phyloP scores from a whole-genome alignment of 2,329 filamentous ascomycete species.

The Fusarium guadeloupense region DNA sequence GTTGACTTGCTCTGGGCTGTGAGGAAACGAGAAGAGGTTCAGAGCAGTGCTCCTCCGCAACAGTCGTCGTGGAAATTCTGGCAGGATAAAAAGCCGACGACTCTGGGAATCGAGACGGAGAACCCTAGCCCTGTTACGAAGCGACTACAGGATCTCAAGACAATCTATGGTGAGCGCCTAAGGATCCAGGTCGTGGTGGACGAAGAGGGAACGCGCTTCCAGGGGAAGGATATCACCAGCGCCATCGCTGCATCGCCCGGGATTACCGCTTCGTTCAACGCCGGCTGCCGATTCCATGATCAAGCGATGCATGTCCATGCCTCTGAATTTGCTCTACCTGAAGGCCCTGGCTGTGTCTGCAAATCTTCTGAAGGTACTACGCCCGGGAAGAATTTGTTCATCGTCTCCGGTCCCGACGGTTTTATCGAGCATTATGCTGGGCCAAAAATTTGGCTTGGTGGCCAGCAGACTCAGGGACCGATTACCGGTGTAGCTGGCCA shows the following conservation, averaged over 20 bases:
- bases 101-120: conserved; percentile 35
- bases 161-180: conserved; percentile 63
- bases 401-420: conserved; percentile 90
- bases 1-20: conserved; percentile 87
- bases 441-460: conserved; percentile 76
- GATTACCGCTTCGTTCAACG: conserved; percentile 4
- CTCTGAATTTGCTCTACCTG: conserved; percentile 46
- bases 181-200: conserved; percentile 82
- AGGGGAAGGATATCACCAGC: conserved; percentile 57
- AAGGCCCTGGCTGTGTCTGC: conserved; percentile 42
- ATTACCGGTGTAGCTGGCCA: conserved; percentile 73
- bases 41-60: conserved; percentile 25
- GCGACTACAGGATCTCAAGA: conserved; percentile 71
- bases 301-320: conserved; percentile 43
- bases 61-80: conserved; percentile 43
- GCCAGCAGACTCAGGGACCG: conserved; percentile 77
- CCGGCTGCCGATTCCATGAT: conserved; percentile 46
- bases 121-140: conserved; percentile 62
- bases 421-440: conserved; percentile 86
- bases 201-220: conserved; percentile 76
- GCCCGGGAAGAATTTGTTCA: conserved; percentile 70
- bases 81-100: conserved; percentile 22
- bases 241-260: conserved; percentile 38
- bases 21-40: conserved; percentile 65
- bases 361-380: conserved; percentile 25